phyloP scores from a whole-genome alignment of 805 yeast species.

The Henningerozyma blattae region DNA sequence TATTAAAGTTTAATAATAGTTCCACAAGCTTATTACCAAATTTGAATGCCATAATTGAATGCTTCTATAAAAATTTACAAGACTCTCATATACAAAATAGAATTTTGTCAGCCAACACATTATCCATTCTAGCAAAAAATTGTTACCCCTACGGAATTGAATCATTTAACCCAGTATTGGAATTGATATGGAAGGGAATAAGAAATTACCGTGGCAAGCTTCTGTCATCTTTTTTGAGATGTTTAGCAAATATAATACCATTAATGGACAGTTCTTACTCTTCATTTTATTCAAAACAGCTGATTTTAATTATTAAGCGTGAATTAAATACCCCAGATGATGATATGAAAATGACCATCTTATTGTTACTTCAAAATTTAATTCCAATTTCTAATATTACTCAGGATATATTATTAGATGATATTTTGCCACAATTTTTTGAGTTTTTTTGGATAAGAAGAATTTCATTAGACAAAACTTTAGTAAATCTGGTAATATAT shows the following conservation, averaged over 20 bases:
- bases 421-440: constrained; percentile 52
- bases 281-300: constrained; percentile 62
- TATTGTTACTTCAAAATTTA: constrained; percentile 56
- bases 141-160: constrained; percentile 85
- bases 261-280: constrained; percentile 79
- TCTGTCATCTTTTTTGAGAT: constrained; percentile 62
- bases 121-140: constrained; percentile 68
- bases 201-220: constrained; percentile 65
- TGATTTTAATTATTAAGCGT: constrained; percentile 51
- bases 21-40: constrained; percentile 73
- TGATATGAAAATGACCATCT: constrained; percentile 68
- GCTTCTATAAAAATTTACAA: constrained; percentile 42
- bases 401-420: constrained; percentile 34
- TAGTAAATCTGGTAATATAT: constrained; percentile 51
- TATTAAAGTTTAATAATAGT: constrained; percentile 55
- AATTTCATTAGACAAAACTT: constrained; percentile 53
- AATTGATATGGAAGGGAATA: constrained; percentile 73
- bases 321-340: constrained; percentile 79
- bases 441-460: constrained; percentile 73
- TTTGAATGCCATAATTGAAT: constrained; percentile 49
- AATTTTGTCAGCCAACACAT: constrained; percentile 55
- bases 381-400: constrained; percentile 49
- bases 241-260: constrained; percentile 72
- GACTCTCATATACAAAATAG: constrained; percentile 65
- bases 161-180: constrained; percentile 62